Conservation (phyloP, 2,329 filamentous ascomycete genomes). For the Xylaria sp. region DNA sequence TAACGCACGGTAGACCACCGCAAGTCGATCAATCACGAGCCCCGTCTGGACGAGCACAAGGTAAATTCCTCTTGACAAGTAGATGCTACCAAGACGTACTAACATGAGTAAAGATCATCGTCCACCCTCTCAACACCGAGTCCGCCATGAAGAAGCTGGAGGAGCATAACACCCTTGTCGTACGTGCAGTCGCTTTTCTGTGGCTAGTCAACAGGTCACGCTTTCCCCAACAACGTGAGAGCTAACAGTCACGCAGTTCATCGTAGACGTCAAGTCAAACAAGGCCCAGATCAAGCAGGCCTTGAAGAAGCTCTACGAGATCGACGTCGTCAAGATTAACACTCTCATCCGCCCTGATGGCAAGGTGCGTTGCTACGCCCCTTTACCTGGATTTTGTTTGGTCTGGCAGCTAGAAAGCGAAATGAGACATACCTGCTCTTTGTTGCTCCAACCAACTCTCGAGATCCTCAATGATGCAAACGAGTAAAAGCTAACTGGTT, state of each 20-base stretch:
- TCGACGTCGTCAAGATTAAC: slow-evolving; percentile 99
- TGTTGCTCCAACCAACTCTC: no score
- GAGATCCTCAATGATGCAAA: no score
- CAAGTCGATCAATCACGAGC: slow-evolving; percentile 88
- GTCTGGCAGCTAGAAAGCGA: no score
- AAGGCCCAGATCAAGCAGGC: slow-evolving; percentile 99
- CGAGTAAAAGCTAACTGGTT: neutral
- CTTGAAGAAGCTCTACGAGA: slow-evolving; percentile 99
- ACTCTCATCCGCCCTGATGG: slow-evolving; percentile 76
- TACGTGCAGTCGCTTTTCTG: slow-evolving; percentile 1
- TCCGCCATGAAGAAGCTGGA: slow-evolving; percentile 99
- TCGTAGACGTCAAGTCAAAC: slow-evolving; percentile 96
- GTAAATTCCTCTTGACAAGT: neutral
- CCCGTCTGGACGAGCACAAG: slow-evolving; percentile 95
- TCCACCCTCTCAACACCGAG: slow-evolving; percentile 99
- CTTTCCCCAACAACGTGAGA: neutral
- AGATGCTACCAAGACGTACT: neutral
- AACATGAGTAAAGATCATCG: slow-evolving; percentile 65
- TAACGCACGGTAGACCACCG: slow-evolving; percentile 72
- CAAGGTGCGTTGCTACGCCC: slow-evolving; percentile 12
- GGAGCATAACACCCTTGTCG: slow-evolving; percentile 96
- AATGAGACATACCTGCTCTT: no score
- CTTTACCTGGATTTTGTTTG: no score
- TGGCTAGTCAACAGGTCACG: neutral
- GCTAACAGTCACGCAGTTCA: slow-evolving; percentile 61